phyloP scores from a whole-genome alignment of 163 green algal genomes.

The Scenedesmus sp. region DNA sequence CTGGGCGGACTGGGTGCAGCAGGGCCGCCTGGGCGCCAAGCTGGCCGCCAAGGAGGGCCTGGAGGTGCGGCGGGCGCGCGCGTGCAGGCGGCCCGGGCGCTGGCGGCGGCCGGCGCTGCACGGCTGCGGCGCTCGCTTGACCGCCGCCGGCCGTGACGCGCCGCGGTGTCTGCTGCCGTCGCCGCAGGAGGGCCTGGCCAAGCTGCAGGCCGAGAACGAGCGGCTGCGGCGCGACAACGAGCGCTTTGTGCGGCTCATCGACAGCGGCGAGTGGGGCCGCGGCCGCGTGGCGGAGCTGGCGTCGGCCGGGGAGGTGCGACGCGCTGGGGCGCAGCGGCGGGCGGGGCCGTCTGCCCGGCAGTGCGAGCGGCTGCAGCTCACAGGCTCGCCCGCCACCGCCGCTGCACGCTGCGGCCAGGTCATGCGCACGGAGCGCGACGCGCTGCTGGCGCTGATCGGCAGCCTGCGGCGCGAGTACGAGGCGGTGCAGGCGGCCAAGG shows the following conservation, averaged over 20 bases:
- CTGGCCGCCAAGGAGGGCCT: not conserved
- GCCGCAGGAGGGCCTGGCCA: slow-evolving; percentile 32
- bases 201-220: slow-evolving; percentile 80
- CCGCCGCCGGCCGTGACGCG: too few species aligned
- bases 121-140: too few species aligned
- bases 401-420: too few species aligned
- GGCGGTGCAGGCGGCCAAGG: slow-evolving; percentile 66
- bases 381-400: not conserved
- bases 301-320: slow-evolving; percentile 55
- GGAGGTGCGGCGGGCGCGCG: too few species aligned
- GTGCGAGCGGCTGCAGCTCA: not conserved
- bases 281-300: slow-evolving; percentile 82
- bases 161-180: too few species aligned
- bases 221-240: slow-evolving; percentile 85
- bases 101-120: too few species aligned
- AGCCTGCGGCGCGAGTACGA: slow-evolving; percentile 77
- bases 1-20: slow-evolving; percentile 48
- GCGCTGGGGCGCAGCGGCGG: too few species aligned
- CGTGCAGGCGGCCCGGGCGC: too few species aligned
- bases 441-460: slow-evolving; percentile 80
- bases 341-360: slow-evolving; percentile 11
- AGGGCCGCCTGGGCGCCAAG: slow-evolving; percentile 48
- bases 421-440: slow-evolving; percentile 82
- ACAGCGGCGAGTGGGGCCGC: slow-evolving; percentile 90
- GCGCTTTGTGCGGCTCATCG: slow-evolving; percentile 88